Evolutionary conservation across 805 yeast species (phyloP), one percentile per base, ranked within the genome.

Genomic region (Monosporozyma unispora): DNA sequence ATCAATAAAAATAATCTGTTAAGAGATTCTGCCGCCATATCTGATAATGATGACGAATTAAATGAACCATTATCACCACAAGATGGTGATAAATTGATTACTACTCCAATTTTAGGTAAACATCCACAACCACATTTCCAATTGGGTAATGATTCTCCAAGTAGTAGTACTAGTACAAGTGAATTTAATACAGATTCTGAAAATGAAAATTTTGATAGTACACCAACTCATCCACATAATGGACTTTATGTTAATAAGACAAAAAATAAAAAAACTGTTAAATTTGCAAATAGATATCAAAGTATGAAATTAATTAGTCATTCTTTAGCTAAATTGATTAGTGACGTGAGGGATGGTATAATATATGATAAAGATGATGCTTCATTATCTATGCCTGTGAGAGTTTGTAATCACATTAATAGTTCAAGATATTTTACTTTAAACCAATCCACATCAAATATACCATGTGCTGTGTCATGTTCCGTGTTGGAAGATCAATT

Each of bases 391-490:
- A 63, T 49, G 55, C 59, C 70, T 27, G 71, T 70, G 18, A 60
- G 65, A 40, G 72, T 74, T 16, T 68, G 76, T 10, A 62, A 69
- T 49, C 55, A 69, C 51, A 70, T 85, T 38, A 84, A 84, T 61
- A 67, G 68, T 22, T 72, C 74, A 16, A 70, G 95, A 53, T 84
- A 85, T 64, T 84, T 79, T 59, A 82, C 93, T 0, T 55, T 83
- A 10, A 70, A 68, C 18, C 74, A 76, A 46, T 66, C 65, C 35
- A 61, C 65, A 1, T 72, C 70, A 38, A 75, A 73, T 60, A 74
- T 81, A 11, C 95, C 95, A 0, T 83, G 90, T 70, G 93, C 93
- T 1, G 74, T 82, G 4, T 76, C 87, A 0, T 77, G 86, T 1
- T 77, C 77, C 29, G 58, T 82, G 21, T 79, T 79, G 47, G 72